phyloP scores from a whole-genome alignment of 805 yeast genomes.

The Candida glaebosa region DNA sequence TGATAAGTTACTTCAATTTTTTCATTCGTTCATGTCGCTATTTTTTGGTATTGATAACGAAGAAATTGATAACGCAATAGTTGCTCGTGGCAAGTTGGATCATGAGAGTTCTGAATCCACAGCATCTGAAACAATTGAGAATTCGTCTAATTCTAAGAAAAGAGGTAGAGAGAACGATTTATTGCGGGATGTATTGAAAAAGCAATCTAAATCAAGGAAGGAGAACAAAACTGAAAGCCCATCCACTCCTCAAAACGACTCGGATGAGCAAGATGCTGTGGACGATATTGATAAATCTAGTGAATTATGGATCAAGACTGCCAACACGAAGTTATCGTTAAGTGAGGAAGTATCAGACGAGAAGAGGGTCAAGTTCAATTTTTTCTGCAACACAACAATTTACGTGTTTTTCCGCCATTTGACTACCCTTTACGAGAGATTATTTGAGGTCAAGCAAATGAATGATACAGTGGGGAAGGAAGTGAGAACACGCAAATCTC shows the following conservation, averaged over 20 bases:
- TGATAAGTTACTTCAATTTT: conserved; percentile 67
- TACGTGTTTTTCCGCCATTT: conserved; percentile 87
- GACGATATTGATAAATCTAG: conserved; percentile 35
- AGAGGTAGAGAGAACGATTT: conserved; percentile 53
- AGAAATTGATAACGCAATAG: conserved; percentile 40
- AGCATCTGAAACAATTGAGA: conserved; percentile 13
- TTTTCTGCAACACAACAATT: conserved; percentile 84
- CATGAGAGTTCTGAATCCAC: conserved; percentile 15
- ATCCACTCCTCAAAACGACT: conserved; percentile 20
- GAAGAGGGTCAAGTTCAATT: conserved; percentile 58
- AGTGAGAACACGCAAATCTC: conserved; percentile 56
- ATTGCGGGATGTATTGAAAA: conserved; percentile 58
- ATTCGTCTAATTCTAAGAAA: conserved; percentile 35
- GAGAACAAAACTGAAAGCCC: conserved; percentile 34
- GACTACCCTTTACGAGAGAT: conserved; percentile 75
- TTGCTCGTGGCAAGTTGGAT: conserved; percentile 9
- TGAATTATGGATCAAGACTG: conserved; percentile 42
- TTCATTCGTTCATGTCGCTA: conserved; percentile 64
- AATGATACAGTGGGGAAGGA: conserved; percentile 73
- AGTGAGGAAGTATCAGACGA: conserved; percentile 23
- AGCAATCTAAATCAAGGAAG: conserved; percentile 40
- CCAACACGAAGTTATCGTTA: conserved; percentile 28
- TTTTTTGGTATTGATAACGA: conserved; percentile 64
- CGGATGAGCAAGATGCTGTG: conserved; percentile 28
- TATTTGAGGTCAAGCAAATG: conserved; percentile 70